Evolutionary conservation across 805 yeast genomes (phyloP).

Genomic region (Debaryomyces tyrocola): DNA sequence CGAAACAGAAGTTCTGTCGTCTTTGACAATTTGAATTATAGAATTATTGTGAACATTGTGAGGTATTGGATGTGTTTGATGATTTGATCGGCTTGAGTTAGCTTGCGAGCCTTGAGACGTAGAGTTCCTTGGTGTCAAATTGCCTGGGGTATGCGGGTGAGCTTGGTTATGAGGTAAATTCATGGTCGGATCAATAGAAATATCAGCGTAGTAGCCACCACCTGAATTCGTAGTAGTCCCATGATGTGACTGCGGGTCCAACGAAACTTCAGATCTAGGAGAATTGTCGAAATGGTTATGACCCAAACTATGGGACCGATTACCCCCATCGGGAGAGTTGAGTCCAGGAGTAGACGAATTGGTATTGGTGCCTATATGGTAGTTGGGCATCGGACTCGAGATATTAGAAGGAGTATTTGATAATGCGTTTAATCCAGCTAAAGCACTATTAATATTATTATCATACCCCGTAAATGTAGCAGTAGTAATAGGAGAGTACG

Average conservation of each 20-base stretch:
- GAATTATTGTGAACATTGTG: conserved; percentile 33
- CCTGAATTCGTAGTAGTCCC: conserved; percentile 25
- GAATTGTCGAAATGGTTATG: conserved; percentile 18
- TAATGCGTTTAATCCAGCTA: conserved; percentile 46
- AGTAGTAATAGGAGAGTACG: conserved; percentile 34
- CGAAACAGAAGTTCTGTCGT: conserved; percentile 36
- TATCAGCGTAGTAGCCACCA: conserved; percentile 46
- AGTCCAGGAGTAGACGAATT: conserved; percentile 21
- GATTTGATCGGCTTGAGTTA: conserved; percentile 1
- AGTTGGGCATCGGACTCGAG: conserved; percentile 26
- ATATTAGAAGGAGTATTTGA: conserved; percentile 32
- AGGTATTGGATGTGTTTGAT: conserved; percentile 3
- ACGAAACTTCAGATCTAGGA: conserved; percentile 25
- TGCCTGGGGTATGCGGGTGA: conserved; percentile 27
- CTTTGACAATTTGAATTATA: conserved; percentile 40
- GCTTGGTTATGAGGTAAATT: conserved; percentile 44
- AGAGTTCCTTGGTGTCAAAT: conserved; percentile 32
- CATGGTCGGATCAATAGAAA: conserved; percentile 45
- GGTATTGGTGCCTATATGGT: conserved; percentile 8
- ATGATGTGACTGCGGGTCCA: conserved; percentile 32
- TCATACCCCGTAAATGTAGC: conserved; percentile 43
- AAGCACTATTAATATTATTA: conserved; percentile 38
- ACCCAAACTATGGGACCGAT: conserved; percentile 7
- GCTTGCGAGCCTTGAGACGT: conserved; percentile 14
- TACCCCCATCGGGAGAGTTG: conserved; percentile 18